Base-by-base conservation (phyloP, 257 asterid species). In the Mitragyna speciosa region DNA sequence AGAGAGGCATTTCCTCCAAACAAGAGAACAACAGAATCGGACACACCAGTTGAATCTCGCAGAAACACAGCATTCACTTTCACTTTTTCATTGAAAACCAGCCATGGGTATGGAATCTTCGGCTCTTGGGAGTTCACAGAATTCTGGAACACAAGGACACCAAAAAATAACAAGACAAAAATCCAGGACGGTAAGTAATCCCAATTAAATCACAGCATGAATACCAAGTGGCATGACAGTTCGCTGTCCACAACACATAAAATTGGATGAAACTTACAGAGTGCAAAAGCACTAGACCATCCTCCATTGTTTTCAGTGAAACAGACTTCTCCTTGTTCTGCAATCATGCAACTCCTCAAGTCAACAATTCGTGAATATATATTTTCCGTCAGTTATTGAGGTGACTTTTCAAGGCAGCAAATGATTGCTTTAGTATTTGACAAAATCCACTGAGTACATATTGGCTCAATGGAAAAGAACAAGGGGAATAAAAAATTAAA, bases 281-380 rank as follows among this genome's bases (percentile, higher is more conserved):
- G 81, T 92, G 90, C 89, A 94, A 82, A 84, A 94, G 98, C 61
- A 90, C 98, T 17, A 84, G 79, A 49, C 98, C 98, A 81, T 94
- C 98, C 92, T 94, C 98, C 97, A 91, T 91, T 70, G 98, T 92
- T 87, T 94, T 94, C 83, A 94, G 80, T 51, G 91, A 86, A 83
- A 90, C 83, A n/a, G 98, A 94, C 86, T 82, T 94, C 89, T 90
- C 97, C 89, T 91, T 94, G 88, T 94, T 94, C 98, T 94, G 94
- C 80, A 87, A 74, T 83, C 59, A 82, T 16, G 81, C 72, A 79
- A 26, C 71, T 68, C 31, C 31, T 36, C 80, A 79, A 87, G 88
- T 84, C 49, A 79, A 48, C 20, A 47, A 63, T 22, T 70, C 36
- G 47, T 59, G 45, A 64, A 22, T 54, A 12, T 16, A 63, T 12